Evolutionary conservation across 2,329 filamentous ascomycete genomes (phyloP).

Genomic region (Beauveria scarabaeidicola): DNA sequence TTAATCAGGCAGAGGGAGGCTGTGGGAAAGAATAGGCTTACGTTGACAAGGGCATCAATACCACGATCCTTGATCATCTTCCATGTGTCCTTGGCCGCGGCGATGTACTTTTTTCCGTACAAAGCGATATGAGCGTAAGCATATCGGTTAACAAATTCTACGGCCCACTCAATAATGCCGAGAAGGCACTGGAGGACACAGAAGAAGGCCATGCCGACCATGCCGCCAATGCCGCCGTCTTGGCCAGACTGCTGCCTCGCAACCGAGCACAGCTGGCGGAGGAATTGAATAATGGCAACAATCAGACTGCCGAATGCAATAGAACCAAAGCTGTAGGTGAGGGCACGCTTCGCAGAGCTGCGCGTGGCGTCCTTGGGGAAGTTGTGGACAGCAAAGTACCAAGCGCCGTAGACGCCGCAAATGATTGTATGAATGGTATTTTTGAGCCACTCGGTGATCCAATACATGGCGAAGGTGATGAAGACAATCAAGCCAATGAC

Average conservation of each 20-base stretch:
- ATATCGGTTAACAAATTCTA: constrained; percentile 84
- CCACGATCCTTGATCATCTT: constrained; percentile 85
- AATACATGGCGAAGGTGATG: constrained; percentile 85
- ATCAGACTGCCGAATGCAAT: constrained; percentile 80
- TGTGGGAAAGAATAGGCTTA: constrained; percentile 17
- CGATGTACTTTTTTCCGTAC: constrained; percentile 82
- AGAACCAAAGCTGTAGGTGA: constrained; percentile 89
- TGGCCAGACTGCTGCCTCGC: constrained; percentile 53
- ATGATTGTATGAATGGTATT: constrained; percentile 86
- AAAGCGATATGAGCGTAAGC: constrained; percentile 89
- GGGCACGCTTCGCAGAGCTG: constrained; percentile 69
- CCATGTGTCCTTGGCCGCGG: constrained; percentile 85
- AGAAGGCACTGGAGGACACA: constrained; percentile 73
- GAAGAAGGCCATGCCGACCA: constrained; percentile 57
- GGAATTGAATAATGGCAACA: constrained; percentile 77
- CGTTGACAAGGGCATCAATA: constrained; percentile 79
- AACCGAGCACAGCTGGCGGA: constrained; percentile 76
- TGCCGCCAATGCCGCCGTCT: constrained; percentile 66
- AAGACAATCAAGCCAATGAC: constrained; percentile 82
- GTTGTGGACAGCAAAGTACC: constrained; percentile 72
- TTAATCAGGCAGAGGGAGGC: background rate
- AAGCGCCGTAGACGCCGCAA: constrained; percentile 81
- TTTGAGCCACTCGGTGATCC: constrained; percentile 90
- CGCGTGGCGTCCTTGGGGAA: constrained; percentile 73
- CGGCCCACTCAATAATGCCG: constrained; percentile 70